Evolutionary conservation across 495 filamentous ascomycete species (phyloP).

Genomic region (Penicillium manginii): DNA sequence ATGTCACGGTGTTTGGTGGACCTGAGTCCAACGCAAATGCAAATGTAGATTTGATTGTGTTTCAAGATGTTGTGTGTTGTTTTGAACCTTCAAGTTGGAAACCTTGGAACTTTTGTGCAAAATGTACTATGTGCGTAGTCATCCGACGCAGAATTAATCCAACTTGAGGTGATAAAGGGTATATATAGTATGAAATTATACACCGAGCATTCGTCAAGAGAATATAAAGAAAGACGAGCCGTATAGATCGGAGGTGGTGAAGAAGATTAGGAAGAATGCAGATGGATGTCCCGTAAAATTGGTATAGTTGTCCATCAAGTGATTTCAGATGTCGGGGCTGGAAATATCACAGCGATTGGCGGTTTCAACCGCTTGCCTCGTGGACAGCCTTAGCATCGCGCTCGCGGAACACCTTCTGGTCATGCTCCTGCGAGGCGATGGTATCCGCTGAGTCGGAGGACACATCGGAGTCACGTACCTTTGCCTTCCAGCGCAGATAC

Average conservation of each 20-base stretch:
- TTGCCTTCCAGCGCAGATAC: constrained; percentile 48
- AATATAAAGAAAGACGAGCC: constrained; percentile 1
- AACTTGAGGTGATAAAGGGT: not conserved
- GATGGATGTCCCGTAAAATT: not conserved
- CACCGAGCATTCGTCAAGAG: not conserved
- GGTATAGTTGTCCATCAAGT: not conserved
- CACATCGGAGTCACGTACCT: constrained; percentile 17
- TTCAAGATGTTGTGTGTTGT: not conserved
- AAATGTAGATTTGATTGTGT: not conserved
- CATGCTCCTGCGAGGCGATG: constrained; percentile 8
- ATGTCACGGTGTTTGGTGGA: not conserved
- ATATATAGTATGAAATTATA: constrained; percentile 5
- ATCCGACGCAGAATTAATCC: not conserved
- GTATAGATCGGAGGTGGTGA: not conserved
- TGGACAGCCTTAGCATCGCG: constrained; percentile 2
- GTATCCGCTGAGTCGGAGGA: constrained; percentile 9
- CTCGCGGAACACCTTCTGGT: not conserved
- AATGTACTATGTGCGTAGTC: not conserved
- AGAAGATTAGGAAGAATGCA: not conserved
- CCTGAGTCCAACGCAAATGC: not conserved
- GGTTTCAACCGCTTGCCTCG: not conserved
- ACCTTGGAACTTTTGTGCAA: constrained; percentile 2
- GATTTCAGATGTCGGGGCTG: not conserved
- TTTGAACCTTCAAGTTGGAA: too few relatives aligned
- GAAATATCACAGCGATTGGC: not conserved